Conservation (phyloP, 805 yeast genomes). For the Danielia oregonensis region DNA sequence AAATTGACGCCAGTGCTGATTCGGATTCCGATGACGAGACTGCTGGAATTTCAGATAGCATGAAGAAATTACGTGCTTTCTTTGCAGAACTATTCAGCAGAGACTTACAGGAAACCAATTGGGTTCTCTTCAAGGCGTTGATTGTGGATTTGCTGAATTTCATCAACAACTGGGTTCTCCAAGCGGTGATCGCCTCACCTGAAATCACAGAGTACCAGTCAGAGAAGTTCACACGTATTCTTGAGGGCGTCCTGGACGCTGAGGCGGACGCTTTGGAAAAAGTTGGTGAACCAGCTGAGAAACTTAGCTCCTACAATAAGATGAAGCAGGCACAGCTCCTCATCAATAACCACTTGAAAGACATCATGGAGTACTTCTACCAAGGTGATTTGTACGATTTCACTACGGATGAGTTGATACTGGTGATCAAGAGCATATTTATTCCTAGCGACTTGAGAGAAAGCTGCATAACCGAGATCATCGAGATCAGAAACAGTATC, state of each 20-base stretch:
- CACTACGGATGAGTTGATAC: conserved; percentile 43
- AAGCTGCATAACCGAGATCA: conserved; percentile 42
- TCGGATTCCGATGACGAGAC: conserved; percentile 7
- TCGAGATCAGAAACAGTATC: conserved; percentile 35
- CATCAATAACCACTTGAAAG: conserved; percentile 38
- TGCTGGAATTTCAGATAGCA: conserved; percentile 18
- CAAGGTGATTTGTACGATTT: conserved; percentile 50
- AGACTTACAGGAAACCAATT: conserved; percentile 24
- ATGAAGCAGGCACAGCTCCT: conserved; percentile 29
- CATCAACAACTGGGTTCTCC: conserved; percentile 25
- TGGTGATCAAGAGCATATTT: conserved; percentile 41
- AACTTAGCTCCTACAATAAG: conserved; percentile 13
- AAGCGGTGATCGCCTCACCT: conserved; percentile 19
- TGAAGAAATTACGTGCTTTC: conserved; percentile 15
- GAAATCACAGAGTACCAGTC: conserved; percentile 38
- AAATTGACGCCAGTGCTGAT: conserved; percentile 13
- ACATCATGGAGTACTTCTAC: conserved; percentile 47
- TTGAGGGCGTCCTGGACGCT: conserved; percentile 11
- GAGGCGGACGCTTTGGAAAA: conserved; percentile 8
- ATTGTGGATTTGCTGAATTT: conserved; percentile 25
- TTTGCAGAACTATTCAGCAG: conserved; percentile 15
- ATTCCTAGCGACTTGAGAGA: conserved; percentile 45
- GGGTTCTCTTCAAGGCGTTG: conserved; percentile 23
- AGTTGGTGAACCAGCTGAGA: conserved; percentile 7
- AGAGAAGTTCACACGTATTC: conserved; percentile 24